These are phyloP conservation scores for Beauveria pseudobassiana DNA, from an alignment of 2,329 filamentous ascomycete species.

Conservation along the genomic window DNA sequence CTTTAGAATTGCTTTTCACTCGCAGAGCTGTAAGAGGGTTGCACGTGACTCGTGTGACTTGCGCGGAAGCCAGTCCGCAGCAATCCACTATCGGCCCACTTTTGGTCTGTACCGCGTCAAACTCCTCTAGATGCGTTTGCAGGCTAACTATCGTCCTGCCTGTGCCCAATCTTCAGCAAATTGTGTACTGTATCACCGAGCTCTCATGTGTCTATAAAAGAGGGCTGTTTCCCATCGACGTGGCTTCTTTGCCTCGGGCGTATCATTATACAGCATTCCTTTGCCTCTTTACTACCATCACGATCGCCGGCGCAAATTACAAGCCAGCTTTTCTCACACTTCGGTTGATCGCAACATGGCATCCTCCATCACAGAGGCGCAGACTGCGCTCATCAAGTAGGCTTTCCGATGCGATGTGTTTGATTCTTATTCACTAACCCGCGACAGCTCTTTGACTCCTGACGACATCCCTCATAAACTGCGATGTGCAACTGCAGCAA, in stretches of 20 bases:
- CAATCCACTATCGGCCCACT: constrained; percentile 10
- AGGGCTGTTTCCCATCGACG: background rate
- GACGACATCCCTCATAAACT: constrained; percentile 94
- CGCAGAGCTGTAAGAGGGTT: background rate
- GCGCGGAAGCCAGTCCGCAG: background rate
- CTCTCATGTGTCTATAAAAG: constrained; percentile 2
- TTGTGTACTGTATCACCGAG: constrained; percentile 1
- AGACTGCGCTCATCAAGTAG: constrained; percentile 53
- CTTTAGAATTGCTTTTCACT: background rate
- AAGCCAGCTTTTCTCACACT: background rate
- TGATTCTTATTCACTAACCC: background rate
- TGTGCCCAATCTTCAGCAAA: background rate
- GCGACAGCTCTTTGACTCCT: constrained; percentile 61
- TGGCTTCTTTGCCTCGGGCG: background rate
- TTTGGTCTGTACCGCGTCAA: constrained; percentile 10
- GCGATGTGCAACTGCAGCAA: constrained; percentile 88
- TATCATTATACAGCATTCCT: background rate
- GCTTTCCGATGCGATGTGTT: constrained; percentile 10
- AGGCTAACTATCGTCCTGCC: background rate
- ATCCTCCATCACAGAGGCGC: constrained; percentile 37
- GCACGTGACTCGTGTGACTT: constrained; percentile 4
- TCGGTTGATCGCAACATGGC: constrained; percentile 22
- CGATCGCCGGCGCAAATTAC: background rate
- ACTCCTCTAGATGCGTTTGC: constrained; percentile 10
- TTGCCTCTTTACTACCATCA: background rate